Conservation (phyloP, 2,329 filamentous ascomycete genomes). For the Penicillium italicum region DNA sequence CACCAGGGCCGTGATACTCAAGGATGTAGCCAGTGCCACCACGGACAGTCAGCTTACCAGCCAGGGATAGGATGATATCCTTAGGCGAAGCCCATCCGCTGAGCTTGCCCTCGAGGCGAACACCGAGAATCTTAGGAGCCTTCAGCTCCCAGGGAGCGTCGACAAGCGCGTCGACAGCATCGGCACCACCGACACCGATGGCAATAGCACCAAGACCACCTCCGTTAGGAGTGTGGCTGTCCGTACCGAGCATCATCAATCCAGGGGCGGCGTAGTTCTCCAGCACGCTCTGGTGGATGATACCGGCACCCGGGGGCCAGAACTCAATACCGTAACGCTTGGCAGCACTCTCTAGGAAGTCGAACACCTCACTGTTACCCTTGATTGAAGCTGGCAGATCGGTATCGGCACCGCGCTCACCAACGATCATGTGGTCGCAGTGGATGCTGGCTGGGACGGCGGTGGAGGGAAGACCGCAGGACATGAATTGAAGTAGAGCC, state of each 20-base stretch:
- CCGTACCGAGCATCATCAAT: constrained; percentile 97
- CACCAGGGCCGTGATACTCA: constrained; percentile 88
- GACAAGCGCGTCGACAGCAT: constrained; percentile 93
- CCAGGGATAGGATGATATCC: constrained; percentile 87
- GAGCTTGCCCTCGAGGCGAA: constrained; percentile 59
- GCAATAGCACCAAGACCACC: constrained; percentile 92
- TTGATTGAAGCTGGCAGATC: constrained; percentile 82
- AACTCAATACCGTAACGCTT: constrained; percentile 94
- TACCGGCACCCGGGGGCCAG: constrained; percentile 89
- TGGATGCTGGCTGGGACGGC: constrained; percentile 96
- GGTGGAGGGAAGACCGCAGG: constrained; percentile 80
- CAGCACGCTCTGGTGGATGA: constrained; percentile 95
- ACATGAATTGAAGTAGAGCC: constrained; percentile 98
- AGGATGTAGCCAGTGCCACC: constrained; percentile 93
- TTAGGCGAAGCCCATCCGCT: constrained; percentile 92
- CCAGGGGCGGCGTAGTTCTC: constrained; percentile 98
- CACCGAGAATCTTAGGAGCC: constrained; percentile 68
- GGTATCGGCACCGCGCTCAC: constrained; percentile 79
- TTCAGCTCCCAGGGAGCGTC: constrained; percentile 97
- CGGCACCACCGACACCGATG: constrained; percentile 94
- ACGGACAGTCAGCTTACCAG: constrained; percentile 83
- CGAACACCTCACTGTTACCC: constrained; percentile 95
- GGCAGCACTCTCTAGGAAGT: constrained; percentile 89
- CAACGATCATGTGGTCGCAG: constrained; percentile 98
- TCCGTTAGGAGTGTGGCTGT: constrained; percentile 96